These are phyloP conservation scores for Aquilaria agallochum DNA, from an alignment of 441 rosid species.

Conservation along the genomic window DNA sequence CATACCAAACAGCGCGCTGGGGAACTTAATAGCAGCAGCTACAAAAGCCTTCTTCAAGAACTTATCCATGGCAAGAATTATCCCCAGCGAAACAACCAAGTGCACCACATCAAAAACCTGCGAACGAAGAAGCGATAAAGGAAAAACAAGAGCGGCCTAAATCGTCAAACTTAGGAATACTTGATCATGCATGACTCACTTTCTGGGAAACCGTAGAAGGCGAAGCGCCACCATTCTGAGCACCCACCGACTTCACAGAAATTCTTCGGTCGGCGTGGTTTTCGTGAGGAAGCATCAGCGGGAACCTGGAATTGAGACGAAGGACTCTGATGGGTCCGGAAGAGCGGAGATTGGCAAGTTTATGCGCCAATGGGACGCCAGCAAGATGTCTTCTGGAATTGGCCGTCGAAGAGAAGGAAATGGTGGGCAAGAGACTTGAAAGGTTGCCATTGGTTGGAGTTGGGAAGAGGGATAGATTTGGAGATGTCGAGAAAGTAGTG, in stretches of 20 bases:
- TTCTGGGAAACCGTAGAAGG: constrained; percentile 44
- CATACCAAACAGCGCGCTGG: constrained; percentile 97
- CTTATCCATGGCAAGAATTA: constrained; percentile 70
- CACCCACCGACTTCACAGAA: constrained; percentile 35
- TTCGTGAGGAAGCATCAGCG: constrained; percentile 37
- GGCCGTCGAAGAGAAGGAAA: constrained; percentile 6
- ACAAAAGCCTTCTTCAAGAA: constrained; percentile 74
- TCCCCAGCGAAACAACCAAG: constrained; percentile 72
- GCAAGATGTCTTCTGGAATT: constrained; percentile 10
- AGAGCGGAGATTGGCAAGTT: constrained; percentile 4
- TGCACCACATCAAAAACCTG: constrained; percentile 68
- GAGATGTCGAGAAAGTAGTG: constrained; percentile 24
- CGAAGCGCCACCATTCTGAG: constrained; percentile 37
- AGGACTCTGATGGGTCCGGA: constrained; percentile 13
- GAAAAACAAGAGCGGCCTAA: not conserved
- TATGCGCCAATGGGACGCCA: constrained; percentile 19
- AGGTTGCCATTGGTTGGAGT: no score
- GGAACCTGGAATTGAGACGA: constrained; percentile 31
- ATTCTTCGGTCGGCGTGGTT: constrained; percentile 21
- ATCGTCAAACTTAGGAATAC: not conserved
- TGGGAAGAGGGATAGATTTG: constrained; percentile 17
- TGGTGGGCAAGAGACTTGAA: constrained; percentile 12
- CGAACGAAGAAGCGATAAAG: not conserved
- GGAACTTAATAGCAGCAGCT: constrained; percentile 87
- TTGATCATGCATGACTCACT: constrained; percentile 26